These are phyloP conservation scores for Cladorrhinum samala DNA, from an alignment of 495 filamentous ascomycete genomes.

Conservation along the genomic window DNA sequence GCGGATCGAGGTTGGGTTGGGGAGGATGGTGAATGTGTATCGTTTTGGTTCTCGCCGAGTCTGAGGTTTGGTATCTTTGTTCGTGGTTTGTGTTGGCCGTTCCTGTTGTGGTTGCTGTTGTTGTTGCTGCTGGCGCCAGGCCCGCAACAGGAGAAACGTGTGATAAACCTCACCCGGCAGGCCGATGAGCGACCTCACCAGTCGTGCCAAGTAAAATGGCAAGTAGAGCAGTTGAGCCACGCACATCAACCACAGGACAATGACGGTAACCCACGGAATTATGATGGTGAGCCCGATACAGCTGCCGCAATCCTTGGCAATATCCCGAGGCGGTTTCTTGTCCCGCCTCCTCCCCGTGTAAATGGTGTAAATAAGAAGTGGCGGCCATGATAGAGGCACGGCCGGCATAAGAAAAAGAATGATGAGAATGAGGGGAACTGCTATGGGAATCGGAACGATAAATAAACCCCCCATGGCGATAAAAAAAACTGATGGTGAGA, in stretches of 20 bases:
- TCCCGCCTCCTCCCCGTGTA: not conserved
- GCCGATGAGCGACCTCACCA: not conserved
- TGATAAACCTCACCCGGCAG: not conserved
- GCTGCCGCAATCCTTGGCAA: not conserved
- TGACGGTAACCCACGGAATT: constrained; percentile 2
- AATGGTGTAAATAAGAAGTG: not conserved
- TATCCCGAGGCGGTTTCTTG: not conserved
- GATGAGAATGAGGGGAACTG: constrained; percentile 6
- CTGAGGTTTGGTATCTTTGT: not conserved
- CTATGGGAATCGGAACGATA: constrained; percentile 6
- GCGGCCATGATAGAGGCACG: not conserved
- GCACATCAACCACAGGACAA: constrained; percentile 1
- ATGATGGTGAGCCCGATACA: constrained; percentile 1
- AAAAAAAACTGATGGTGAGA: not conserved
- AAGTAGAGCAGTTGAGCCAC: not conserved
- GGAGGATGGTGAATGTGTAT: constrained; percentile 3
- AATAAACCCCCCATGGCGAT: constrained; percentile 1
- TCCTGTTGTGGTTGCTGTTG: not conserved
- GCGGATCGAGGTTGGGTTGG: not conserved
- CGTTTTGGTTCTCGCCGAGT: not conserved
- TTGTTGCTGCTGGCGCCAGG: not conserved
- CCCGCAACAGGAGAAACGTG: not conserved
- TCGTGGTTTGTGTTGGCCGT: not conserved
- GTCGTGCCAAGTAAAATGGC: not conserved
- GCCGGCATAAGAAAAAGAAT: not conserved